Base-by-base conservation (phyloP, 108 stramenopile species). In the Nitzschia sp. region DNA sequence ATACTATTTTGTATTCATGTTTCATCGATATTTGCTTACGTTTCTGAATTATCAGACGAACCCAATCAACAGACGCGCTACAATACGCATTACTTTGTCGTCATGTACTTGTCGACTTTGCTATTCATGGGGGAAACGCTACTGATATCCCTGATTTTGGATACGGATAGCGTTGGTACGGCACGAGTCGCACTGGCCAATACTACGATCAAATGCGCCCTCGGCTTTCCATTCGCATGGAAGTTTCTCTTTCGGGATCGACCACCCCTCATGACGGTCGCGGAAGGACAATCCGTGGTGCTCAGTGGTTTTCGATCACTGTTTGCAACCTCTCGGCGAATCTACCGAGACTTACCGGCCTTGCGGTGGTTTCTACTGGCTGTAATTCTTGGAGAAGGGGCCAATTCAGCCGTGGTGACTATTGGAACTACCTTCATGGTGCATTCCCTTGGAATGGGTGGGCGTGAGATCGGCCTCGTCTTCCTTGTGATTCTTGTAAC, bases 341-440 rank as follows among this genome's bases (percentile, higher is more conserved):
- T 85, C 13, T 51, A 59, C 38, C 46, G 82, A 3, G 83, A 88
- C 59, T 46, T 65, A 31, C 53, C 46, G 17, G 47, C 59, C 49
- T 62, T 88, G 25, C 33, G 59, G 18, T 83, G 74, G 77, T 85
- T 84, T 61, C 33, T 85, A n/a, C n/a, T 83, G 2, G 76, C 82
- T 0, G 53, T 76, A 8, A 46, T 76, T 6, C 85, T 83, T 66
- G 79, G 76, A 21, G 84, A 88, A 71, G 72, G 76, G 21, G 56
- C 60, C 53, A 46, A 54, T 15, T 24, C 77, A 49, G 74, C 76
- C 23, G 25, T 32, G 74, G 4, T 81, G 82, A 49, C 62, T 23
- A 46, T 80, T n/a, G 60, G 81, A 23, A 75, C 80, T 11, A 75
- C 71, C 18, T 85, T 74, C 59, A 30, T 85, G 49, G 54, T 56